These are phyloP conservation scores for Crepidotus variabilis DNA, from an alignment of 768 basidiomycete genomes.

Conservation along the genomic window DNA sequence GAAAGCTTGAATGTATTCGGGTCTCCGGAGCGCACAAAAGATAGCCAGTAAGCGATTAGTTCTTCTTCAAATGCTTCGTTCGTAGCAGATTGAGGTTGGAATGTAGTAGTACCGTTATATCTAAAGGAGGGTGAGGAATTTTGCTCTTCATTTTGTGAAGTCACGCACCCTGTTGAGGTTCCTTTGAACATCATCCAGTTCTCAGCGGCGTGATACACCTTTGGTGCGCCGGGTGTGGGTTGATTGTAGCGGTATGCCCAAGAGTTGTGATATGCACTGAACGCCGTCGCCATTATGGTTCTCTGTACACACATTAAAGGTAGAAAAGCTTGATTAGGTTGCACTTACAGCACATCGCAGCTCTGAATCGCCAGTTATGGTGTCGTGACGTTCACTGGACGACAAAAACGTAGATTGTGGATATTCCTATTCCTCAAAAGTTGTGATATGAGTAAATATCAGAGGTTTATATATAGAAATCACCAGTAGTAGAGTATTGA, in stretches of 20 bases:
- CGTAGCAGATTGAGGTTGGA: constrained; percentile 39
- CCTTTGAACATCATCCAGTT: constrained; percentile 71
- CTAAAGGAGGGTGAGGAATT: constrained; percentile 19
- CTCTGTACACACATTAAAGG: constrained; percentile 24
- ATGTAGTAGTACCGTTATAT: constrained; percentile 49
- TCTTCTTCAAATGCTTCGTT: constrained; percentile 53
- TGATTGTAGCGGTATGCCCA: constrained; percentile 59
- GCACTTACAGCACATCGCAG: constrained; percentile 50
- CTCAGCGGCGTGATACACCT: constrained; percentile 41
- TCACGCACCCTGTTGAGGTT: constrained; percentile 54
- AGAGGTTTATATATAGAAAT: not conserved
- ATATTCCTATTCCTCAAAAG: constrained; percentile 27
- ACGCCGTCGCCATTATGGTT: constrained; percentile 43
- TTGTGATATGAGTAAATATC: not conserved
- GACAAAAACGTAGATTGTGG: constrained; percentile 40
- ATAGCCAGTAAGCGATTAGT: constrained; percentile 63
- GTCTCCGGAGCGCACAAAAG: constrained; percentile 54
- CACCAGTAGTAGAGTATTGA: constrained; percentile 32
- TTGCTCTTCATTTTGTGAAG: no score
- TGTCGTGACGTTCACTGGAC: constrained; percentile 37
- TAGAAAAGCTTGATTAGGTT: not conserved
- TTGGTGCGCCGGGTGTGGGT: not conserved
- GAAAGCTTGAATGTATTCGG: constrained; percentile 53
- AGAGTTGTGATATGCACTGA: constrained; percentile 29
- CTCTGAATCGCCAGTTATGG: constrained; percentile 45